Percentiles rank a stretch among this genome's conserved stretches.
phyloP scores from a whole-genome alignment of 2,329 filamentous ascomycete genomes.

The Seiridium unicorne region DNA sequence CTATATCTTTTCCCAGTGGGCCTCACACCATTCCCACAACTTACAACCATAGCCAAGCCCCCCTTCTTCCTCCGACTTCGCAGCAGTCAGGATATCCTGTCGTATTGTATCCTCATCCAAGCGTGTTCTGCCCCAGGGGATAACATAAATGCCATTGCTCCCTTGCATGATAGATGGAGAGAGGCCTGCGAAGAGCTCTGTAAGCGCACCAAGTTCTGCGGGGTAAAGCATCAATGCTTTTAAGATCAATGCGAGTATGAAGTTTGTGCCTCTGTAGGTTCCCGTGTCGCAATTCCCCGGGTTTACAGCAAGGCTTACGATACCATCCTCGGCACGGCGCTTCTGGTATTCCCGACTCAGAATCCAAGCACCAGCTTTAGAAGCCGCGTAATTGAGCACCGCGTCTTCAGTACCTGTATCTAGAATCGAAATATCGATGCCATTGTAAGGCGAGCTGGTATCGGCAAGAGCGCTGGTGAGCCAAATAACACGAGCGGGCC shows the following conservation, averaged over 20 bases:
- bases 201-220: neutral
- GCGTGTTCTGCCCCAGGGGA: too few relatives aligned
- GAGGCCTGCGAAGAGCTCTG: neutral
- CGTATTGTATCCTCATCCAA: too few relatives aligned
- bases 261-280: neutral
- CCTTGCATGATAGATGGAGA: neutral
- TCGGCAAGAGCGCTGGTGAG: neutral
- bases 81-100: too few relatives aligned
- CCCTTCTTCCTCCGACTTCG: too few relatives aligned
- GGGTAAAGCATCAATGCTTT: neutral
- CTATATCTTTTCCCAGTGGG: too few relatives aligned
- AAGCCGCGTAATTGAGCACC: neutral
- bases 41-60: too few relatives aligned
- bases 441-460: neutral
- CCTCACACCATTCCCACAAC: too few relatives aligned
- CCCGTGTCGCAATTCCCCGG: neutral
- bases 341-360: neutral
- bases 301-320: neutral
- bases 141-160: too few relatives aligned
- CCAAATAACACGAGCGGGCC: neutral
- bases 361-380: neutral
- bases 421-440: neutral
- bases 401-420: neutral
- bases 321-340: neutral
- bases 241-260: neutral